Percentiles rank a stretch among this genome's conserved stretches.
Conservation (phyloP, 1,139 yeast genomes). For the Neolecta irregularis region DNA sequence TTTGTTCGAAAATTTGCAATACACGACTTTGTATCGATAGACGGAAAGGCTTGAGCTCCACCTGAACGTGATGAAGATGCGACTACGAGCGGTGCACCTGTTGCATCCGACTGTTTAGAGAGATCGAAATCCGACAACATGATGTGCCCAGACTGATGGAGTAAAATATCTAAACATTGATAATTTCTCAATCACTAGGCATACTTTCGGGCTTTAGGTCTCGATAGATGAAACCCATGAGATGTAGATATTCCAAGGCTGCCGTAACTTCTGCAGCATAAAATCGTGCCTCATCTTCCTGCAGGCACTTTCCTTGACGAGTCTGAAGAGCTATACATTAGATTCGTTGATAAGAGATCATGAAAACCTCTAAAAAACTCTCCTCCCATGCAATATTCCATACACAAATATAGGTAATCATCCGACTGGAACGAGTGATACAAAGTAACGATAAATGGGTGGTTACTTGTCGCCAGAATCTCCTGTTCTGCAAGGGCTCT, state of each 20-base stretch:
- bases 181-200: not conserved
- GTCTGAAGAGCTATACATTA: slow-evolving; percentile 63
- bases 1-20: slow-evolving; percentile 92
- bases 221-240: slow-evolving; percentile 92
- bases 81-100: slow-evolving; percentile 32
- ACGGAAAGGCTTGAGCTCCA: slow-evolving; percentile 23
- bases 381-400: slow-evolving; percentile 99
- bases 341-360: not conserved
- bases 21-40: slow-evolving; percentile 80
- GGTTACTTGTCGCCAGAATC: slow-evolving; percentile 85
- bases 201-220: slow-evolving; percentile 79
- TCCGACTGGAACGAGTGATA: slow-evolving; percentile 94
- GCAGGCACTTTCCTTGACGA: slow-evolving; percentile 67
- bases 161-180: slow-evolving; percentile 37
- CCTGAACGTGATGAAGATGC: slow-evolving; percentile 21
- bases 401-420: slow-evolving; percentile 81
- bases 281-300: slow-evolving; percentile 78
- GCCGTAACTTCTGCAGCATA: slow-evolving; percentile 97
- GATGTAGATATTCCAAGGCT: slow-evolving; percentile 83
- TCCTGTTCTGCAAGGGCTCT: slow-evolving; percentile 94
- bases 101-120: slow-evolving; percentile 71
- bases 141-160: slow-evolving; percentile 93
- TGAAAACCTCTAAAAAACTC: slow-evolving; percentile 65
- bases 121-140: slow-evolving; percentile 95
- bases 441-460: slow-evolving; percentile 90